These are phyloP conservation scores for Sarocladiaceae sp. DNA, from an alignment of 2,329 filamentous ascomycete species.

Conservation along the genomic window DNA sequence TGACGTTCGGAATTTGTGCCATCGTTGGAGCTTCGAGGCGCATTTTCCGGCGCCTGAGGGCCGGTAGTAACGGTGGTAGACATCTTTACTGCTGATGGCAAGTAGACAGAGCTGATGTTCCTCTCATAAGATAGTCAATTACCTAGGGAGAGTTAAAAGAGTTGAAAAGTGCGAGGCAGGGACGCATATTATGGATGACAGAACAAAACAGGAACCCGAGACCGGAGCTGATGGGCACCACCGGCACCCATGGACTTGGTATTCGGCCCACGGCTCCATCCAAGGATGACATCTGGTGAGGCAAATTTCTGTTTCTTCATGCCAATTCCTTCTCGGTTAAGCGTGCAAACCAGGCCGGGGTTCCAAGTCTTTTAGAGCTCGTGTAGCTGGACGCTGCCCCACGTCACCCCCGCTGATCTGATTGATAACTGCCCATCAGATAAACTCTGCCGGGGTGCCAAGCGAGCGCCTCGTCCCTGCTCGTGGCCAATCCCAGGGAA, in stretches of 20 bases:
- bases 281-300: conserved; percentile 2
- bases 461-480: not conserved
- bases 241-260: too few relatives aligned
- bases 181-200: too few relatives aligned
- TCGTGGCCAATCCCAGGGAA: not conserved
- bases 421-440: conserved; percentile 9
- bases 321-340: conserved; percentile 6
- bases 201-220: not conserved
- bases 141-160: not conserved
- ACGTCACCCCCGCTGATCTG: conserved; percentile 8
- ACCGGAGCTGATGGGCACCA: not conserved
- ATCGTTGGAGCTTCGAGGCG: not conserved
- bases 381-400: not conserved
- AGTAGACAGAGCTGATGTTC: not conserved
- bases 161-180: too few relatives aligned
- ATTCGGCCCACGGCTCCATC: not conserved
- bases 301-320: not conserved
- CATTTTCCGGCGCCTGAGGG: not conserved
- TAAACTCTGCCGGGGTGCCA: conserved; percentile 4
- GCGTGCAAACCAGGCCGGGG: not conserved
- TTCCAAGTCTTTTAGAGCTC: too few relatives aligned
- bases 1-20: not conserved
- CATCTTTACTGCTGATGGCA: not conserved
- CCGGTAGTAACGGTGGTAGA: conserved; percentile 1
- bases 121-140: not conserved